A percentile compares a stretch with the other conserved stretches of the same genome.
phyloP scores from a whole-genome alignment of 192 early-diverging fungal species.

The Umbelopsis ramanniana region DNA sequence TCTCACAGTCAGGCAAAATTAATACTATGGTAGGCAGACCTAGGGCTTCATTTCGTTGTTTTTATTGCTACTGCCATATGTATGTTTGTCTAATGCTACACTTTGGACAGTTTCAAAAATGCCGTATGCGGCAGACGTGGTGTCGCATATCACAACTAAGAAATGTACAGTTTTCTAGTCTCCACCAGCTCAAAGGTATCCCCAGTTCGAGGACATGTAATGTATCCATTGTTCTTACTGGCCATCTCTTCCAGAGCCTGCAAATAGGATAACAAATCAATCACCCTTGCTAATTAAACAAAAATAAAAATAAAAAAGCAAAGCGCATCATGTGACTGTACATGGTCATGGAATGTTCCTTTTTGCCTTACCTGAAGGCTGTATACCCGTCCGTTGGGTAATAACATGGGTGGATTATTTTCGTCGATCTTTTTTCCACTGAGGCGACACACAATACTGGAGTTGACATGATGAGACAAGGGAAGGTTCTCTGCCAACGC shows the following conservation, averaged over 20 bases:
- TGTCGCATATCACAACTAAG: conserved; percentile 37
- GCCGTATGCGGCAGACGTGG: background rate
- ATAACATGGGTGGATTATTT: conserved; percentile 92
- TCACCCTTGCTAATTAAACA: background rate
- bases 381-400: conserved; percentile 98
- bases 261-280: conserved; percentile 2
- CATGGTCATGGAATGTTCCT: background rate
- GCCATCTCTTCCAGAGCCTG: conserved; percentile 76
- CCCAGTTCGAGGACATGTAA: conserved; percentile 77
- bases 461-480: conserved; percentile 94
- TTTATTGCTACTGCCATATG: background rate
- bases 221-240: conserved; percentile 62
- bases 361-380: conserved; percentile 67
- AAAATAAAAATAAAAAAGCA: background rate
- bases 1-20: too few relatives aligned
- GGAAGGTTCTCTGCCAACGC: conserved; percentile 84
- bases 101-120: background rate
- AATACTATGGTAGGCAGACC: too few relatives aligned
- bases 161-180: conserved; percentile 80
- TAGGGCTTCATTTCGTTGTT: background rate
- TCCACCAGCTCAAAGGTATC: conserved; percentile 55
- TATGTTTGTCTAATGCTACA: background rate
- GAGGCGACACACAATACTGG: conserved; percentile 90
- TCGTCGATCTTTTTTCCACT: conserved; percentile 95
- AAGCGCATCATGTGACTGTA: background rate